A percentile compares a stretch with the other conserved stretches of the same genome.
Evolutionary conservation across 2,329 filamentous ascomycete genomes (phyloP).

Genomic region (Ophiostoma populinum): DNA sequence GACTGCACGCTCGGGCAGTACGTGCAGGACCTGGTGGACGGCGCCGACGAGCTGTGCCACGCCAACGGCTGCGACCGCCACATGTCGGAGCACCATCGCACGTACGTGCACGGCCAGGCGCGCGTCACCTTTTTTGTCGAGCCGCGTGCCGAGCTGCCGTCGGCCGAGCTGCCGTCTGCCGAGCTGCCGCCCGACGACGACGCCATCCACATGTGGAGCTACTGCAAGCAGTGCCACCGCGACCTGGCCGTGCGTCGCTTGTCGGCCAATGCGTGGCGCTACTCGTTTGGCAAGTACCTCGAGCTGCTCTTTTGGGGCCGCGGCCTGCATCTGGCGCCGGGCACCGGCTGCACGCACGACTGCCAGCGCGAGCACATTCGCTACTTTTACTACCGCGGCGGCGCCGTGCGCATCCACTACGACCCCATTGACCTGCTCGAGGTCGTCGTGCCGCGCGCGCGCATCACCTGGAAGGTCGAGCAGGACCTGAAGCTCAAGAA

Average conservation of each 20-base stretch:
- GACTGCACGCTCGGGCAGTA: slow-evolving; percentile 93
- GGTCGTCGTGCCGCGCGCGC: slow-evolving; percentile 76
- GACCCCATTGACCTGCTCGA: slow-evolving; percentile 86
- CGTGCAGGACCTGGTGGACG: slow-evolving; percentile 72
- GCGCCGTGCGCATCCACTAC: slow-evolving; percentile 78
- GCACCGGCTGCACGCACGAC: slow-evolving; percentile 62
- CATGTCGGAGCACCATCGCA: slow-evolving; percentile 85
- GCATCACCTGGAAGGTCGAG: slow-evolving; percentile 95
- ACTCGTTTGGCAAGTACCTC: slow-evolving; percentile 97
- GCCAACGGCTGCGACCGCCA: slow-evolving; percentile 73
- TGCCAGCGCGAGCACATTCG: slow-evolving; percentile 82
- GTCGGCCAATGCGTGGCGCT: slow-evolving; percentile 92
- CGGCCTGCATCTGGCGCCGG: slow-evolving; percentile 54
- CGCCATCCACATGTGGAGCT: slow-evolving; percentile 93
- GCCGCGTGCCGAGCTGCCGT: slow-evolving; percentile 32
- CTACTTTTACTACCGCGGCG: slow-evolving; percentile 79
- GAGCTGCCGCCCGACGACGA: slow-evolving; percentile 20
- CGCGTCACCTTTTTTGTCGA: slow-evolving; percentile 86
- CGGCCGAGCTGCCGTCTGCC: slow-evolving; percentile 18
- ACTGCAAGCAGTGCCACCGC: slow-evolving; percentile 78
- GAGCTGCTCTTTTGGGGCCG: slow-evolving; percentile 93
- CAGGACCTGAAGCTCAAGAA: slow-evolving; percentile 87
- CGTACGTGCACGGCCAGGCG: slow-evolving; percentile 92
- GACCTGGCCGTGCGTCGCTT: slow-evolving; percentile 82
- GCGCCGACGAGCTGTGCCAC: slow-evolving; percentile 60